Evolutionary conservation across 495 filamentous ascomycete genomes (phyloP), one percentile per base, ranked within the genome.

Genomic region (Talaromyces adpressus): DNA sequence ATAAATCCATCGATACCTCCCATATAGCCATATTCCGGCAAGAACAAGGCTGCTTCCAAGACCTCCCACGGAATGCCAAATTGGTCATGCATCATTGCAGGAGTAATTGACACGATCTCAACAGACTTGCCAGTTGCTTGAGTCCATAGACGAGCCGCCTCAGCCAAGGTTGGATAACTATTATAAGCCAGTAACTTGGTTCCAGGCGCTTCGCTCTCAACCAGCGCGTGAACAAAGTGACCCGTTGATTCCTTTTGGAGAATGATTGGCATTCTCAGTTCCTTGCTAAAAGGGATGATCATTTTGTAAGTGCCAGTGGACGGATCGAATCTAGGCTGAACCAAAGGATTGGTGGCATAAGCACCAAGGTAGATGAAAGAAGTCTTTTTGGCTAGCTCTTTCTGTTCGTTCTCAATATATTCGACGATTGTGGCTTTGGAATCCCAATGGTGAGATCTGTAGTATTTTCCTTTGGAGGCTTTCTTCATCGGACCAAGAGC

Each of bases 111-210:
- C 4, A 75, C 56, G 8, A 75, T 59, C 8, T 62, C 57, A 14
- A 68, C 72, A 39, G 70, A 54, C 51, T 73, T 70, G 1, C 74
- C 76, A 23, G 71, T 73, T 16, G 66, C 70, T 59, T 62, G 74
- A 9, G 66, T 62, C 76, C 75, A 81, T 0, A 69, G 27, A 6
- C 68, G 61, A 6, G 75, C 64, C 2, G 71, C 62, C 30, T 79
- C 66, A 23, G 65, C 66, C 4, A 78, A 57, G 0, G 65, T 73
- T 16, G 72, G 59, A 59, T 74, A 71, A 52, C 70, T 72, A 57
- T 81, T 75, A 62, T 79, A 81, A 0, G 77, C 79, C 2, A 80
- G 66, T 0, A 82, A 64, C 65, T 74, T 79, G 11, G 63, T 72
- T 0, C 73, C 71, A 8, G 79, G 61, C 0, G 29, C 64, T 52